These are phyloP conservation scores for Silene uniflora DNA, from an alignment of 148 eudicot genomes.

Conservation along the genomic window DNA sequence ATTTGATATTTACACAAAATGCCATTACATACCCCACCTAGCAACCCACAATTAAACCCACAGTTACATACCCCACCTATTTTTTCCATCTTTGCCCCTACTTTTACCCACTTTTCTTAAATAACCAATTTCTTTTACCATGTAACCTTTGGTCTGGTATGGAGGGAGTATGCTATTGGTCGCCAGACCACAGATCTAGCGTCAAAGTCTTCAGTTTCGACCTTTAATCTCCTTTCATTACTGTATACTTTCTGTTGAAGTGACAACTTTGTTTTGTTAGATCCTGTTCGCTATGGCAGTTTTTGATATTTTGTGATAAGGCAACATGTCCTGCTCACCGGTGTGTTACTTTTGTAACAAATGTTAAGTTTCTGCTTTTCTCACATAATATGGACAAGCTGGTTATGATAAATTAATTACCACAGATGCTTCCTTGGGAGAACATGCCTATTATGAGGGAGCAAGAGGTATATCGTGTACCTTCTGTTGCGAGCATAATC, in stretches of 20 bases:
- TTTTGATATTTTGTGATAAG: slow-evolving; percentile 2
- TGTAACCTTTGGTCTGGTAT: too few species aligned
- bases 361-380: neutral
- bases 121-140: too few species aligned
- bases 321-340: slow-evolving; percentile 4
- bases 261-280: neutral
- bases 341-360: neutral
- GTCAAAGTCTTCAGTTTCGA: neutral
- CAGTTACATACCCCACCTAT: too few species aligned
- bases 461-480: slow-evolving; percentile 93
- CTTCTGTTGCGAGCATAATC: slow-evolving; percentile 68
- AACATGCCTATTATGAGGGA: slow-evolving; percentile 72
- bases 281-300: neutral
- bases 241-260: neutral
- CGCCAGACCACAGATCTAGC: neutral
- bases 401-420: neutral
- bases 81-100: too few species aligned
- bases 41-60: too few species aligned
- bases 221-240: neutral
- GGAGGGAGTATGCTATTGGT: slow-evolving; percentile 3
- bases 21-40: too few species aligned
- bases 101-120: too few species aligned
- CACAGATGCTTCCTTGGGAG: slow-evolving; percentile 98
- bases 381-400: neutral
- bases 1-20: too few species aligned